Base-by-base conservation (phyloP, 768 basidiomycete species). In the Pleurotus tuber-regium region DNA sequence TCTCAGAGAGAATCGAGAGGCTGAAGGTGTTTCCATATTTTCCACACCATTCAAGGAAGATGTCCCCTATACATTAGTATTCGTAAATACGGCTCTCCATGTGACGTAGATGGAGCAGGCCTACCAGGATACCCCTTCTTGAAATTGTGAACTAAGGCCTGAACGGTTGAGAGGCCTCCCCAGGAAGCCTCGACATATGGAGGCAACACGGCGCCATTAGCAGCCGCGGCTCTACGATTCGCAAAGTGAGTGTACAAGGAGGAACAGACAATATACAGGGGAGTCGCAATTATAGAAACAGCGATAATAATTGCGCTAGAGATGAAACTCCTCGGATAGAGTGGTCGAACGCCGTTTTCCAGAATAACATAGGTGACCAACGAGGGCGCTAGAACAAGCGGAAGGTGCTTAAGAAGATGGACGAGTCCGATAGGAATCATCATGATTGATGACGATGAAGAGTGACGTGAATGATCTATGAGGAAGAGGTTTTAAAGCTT, bases 51-150 rank as follows among this genome's bases (percentile, higher is more conserved):
- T 67, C 58, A 12, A 49, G 28, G n/a, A 70, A 58, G 0, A 57
- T 29, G n/a, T 70, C 69, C 19, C 62, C 72, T 74, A 21, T 11
- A 29, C 1, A 39, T 12, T 25, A 6, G 36, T n/a, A n/a, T n/a
- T n/a, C n/a, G n/a, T n/a, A n/a, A n/a, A n/a, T n/a, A n/a, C n/a
- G n/a, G n/a, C n/a, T n/a, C n/a, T n/a, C n/a, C n/a, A n/a, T n/a
- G n/a, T n/a, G n/a, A n/a, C n/a, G n/a, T n/a, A n/a, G n/a, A n/a
- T n/a, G n/a, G n/a, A n/a, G n/a, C n/a, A n/a, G n/a, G n/a, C n/a
- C 14, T 42, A 72, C 73, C 64, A 50, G 68, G 66, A 57, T 70
- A 68, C 3, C 70, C 71, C 3, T 48, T 57, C 50, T 64, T 61
- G 31, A 64, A 59, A 46, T 57, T 59, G n/a, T 61, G 48, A 12